Conservation (phyloP, 139 green algal genomes). For the Klebsormidium nitens region DNA sequence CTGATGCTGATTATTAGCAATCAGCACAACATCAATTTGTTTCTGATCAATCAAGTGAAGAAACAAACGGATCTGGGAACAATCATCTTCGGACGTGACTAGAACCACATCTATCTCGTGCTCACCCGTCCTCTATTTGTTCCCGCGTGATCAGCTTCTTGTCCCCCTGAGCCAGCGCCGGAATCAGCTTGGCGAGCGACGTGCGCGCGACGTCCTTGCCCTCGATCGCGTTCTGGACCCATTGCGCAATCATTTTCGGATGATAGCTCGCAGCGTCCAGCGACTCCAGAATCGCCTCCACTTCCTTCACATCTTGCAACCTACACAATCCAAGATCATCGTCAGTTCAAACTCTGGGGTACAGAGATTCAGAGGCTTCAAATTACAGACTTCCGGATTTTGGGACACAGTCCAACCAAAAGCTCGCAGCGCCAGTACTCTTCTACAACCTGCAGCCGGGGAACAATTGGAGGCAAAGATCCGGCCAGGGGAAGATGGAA, state of each 20-base stretch:
- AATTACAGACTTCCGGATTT: constrained; percentile 3
- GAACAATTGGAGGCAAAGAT: background rate
- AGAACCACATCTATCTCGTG: no score
- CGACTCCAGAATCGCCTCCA: constrained; percentile 7
- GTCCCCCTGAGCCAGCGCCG: background rate
- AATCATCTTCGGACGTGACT: no score
- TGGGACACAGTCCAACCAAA: background rate
- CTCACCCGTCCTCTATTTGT: background rate
- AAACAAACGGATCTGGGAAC: no score
- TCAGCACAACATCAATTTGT: no score
- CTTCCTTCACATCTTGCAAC: constrained; percentile 19
- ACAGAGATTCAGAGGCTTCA: background rate
- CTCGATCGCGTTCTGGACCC: constrained; percentile 3
- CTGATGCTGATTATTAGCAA: no score
- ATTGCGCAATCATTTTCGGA: background rate
- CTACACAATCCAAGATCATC: background rate
- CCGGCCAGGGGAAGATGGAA: background rate
- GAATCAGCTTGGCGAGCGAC: constrained; percentile 1
- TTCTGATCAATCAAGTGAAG: no score
- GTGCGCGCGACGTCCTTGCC: constrained; percentile 12
- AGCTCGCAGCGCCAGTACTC: background rate
- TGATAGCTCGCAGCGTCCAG: constrained; percentile 10
- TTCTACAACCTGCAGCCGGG: background rate
- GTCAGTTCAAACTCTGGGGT: no score
- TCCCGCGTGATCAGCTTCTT: background rate